A percentile compares a stretch with the other conserved stretches of the same genome.
Conservation (phyloP, 108 stramenopile species). For the Skeletonema costatum region DNA sequence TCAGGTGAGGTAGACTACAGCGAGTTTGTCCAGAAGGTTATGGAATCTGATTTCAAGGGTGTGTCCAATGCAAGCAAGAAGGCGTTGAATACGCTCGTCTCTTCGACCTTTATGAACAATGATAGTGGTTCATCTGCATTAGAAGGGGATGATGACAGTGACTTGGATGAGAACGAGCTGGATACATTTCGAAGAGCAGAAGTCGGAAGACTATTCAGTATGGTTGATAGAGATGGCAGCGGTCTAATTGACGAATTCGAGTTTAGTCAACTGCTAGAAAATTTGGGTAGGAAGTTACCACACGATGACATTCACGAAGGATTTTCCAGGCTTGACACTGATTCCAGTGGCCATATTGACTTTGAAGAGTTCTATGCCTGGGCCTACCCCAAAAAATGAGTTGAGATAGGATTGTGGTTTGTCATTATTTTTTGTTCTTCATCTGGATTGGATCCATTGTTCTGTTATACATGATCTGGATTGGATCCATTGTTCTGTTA, state of each 20-base stretch:
- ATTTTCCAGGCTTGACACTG: slow-evolving; percentile 44
- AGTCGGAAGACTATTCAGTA: slow-evolving; percentile 49
- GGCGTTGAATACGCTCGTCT: slow-evolving; percentile 46
- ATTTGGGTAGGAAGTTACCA: slow-evolving; percentile 40
- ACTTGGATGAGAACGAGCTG: slow-evolving; percentile 57
- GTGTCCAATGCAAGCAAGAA: slow-evolving; percentile 40
- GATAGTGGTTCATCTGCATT: slow-evolving; percentile 5
- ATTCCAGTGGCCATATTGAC: slow-evolving; percentile 44
- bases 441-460: not conserved
- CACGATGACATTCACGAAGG: slow-evolving; percentile 39
- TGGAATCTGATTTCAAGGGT: slow-evolving; percentile 61
- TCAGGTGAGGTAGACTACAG: slow-evolving; percentile 69
- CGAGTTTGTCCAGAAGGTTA: slow-evolving; percentile 61
- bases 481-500: not conserved
- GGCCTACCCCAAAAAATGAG: slow-evolving; percentile 2
- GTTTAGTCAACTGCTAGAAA: slow-evolving; percentile 41
- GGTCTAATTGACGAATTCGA: slow-evolving; percentile 50
- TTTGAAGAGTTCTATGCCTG: slow-evolving; percentile 60
- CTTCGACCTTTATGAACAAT: slow-evolving; percentile 44
- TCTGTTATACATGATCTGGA: not conserved
- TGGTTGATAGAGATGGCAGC: slow-evolving; percentile 56
- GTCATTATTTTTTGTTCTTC: not conserved
- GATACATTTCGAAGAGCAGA: slow-evolving; percentile 43
- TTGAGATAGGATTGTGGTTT: not conserved
- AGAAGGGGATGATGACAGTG: slow-evolving; percentile 54